Base-by-base conservation (phyloP, 768 basidiomycete species). In the Tulasnella sp. region DNA sequence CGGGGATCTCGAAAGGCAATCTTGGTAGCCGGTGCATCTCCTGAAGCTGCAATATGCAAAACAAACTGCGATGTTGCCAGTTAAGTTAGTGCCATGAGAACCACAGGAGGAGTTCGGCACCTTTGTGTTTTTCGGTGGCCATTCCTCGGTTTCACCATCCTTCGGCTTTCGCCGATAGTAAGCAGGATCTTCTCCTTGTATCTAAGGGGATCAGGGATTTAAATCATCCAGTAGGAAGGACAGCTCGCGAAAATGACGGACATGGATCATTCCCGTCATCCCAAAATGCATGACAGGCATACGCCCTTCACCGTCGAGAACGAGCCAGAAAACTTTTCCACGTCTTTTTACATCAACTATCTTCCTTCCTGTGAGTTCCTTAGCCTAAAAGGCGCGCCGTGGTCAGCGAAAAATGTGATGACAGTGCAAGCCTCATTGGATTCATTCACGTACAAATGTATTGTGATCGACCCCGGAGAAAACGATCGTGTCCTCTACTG, bases 191-290 rank as follows among this genome's bases (percentile, higher is more conserved):
- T 72, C 32, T 26, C 71, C 71, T 64, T 64, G 35, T 37, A 72
- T 62, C 71, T 72, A n/a, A 59, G 44, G 3, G 16, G 47, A 19
- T 3, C 32, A 22, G 37, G n/a, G 2, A 16, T 64, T 39, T 62
- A 14, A 2, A 11, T 37, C n/a, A n/a, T n/a, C n/a, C n/a, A n/a
- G 36, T 39, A 16, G 3, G 36, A 19, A 72, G n/a, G 32, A 72
- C 14, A 9, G 19, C 26, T 22, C 17, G 62, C 14, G 11, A 19
- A 62, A 7, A 26, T 11, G 36, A 63, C 62, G 16, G 6, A 87
- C 89, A 81, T 89, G 88, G 39, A 92, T 81, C 86, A 87, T 89
- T n/a, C 91, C 91, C 1, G 90, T 92, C 91, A 92, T 93, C 1
- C 91, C 91, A 75, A 92, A 90, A 77, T 92, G 91, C 64, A 92